Percentiles rank a stretch among this genome's conserved stretches.
Evolutionary conservation across 2,329 filamentous ascomycete genomes (phyloP).

Genomic region (Colletotrichum aenigma): DNA sequence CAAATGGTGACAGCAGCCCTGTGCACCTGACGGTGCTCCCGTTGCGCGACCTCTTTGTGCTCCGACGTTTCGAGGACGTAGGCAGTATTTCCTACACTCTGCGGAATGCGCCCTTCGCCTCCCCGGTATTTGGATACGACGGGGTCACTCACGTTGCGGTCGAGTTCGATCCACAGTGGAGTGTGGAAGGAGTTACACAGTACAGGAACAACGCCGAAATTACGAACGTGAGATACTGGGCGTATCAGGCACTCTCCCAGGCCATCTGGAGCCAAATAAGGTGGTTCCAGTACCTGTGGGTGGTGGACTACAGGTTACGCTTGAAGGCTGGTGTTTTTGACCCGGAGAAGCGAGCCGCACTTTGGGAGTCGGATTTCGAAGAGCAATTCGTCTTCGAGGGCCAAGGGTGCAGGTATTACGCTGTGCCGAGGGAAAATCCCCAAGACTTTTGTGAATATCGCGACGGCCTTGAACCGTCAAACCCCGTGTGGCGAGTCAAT

Average conservation of each 20-base stretch:
- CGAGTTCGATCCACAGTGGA: not conserved
- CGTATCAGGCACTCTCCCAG: fast-evolving
- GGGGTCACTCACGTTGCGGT: not conserved
- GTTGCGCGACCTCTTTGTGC: not conserved
- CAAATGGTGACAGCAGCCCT: not conserved
- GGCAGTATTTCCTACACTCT: fast-evolving
- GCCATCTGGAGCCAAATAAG: not conserved
- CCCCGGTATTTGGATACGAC: fast-evolving
- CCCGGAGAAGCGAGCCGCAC: not conserved
- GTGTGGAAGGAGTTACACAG: not conserved
- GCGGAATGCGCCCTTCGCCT: not conserved
- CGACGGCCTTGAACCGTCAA: not conserved
- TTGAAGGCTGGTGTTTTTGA: fast-evolving
- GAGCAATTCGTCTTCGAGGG: not conserved
- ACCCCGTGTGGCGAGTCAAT: fast-evolving
- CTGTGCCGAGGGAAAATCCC: not conserved
- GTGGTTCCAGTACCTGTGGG: not conserved
- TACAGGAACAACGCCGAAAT: not conserved
- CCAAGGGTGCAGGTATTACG: not conserved
- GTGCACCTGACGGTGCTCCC: not conserved
- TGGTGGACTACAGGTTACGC: not conserved
- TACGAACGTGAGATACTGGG: fast-evolving
- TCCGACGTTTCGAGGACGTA: not conserved
- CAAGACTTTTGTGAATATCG: not conserved
- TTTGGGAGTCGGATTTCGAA: not conserved